phyloP scores from a whole-genome alignment of 208 protist species.

The Acanthamoeba culbertsoni region DNA sequence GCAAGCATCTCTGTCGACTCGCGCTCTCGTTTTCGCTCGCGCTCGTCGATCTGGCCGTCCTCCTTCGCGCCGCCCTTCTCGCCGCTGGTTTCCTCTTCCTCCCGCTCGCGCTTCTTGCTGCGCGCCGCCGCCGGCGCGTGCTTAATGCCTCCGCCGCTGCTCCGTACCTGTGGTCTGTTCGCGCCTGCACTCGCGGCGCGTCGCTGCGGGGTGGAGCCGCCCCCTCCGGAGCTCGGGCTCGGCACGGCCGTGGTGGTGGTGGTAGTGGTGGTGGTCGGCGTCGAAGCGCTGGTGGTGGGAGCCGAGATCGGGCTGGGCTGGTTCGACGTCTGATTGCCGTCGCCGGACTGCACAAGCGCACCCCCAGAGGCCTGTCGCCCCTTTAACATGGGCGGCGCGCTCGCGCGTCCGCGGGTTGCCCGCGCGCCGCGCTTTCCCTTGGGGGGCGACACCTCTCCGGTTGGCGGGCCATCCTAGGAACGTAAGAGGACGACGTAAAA shows the following conservation, averaged over 20 bases:
- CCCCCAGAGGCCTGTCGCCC: not conserved
- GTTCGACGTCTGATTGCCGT: not conserved
- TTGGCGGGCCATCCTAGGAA: not conserved
- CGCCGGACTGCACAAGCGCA: too few relatives aligned
- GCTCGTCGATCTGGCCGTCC: too few relatives aligned
- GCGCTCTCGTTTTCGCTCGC: too few relatives aligned
- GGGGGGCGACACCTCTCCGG: not conserved
- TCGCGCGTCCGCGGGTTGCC: too few relatives aligned
- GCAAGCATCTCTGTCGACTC: too few relatives aligned
- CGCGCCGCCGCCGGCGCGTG: not conserved
- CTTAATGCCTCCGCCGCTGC: not conserved
- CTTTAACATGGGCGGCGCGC: not conserved
- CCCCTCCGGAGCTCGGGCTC: not conserved
- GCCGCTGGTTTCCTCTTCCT: too few relatives aligned
- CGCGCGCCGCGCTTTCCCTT: not conserved
- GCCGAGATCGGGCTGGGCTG: not conserved
- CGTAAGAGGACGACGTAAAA: not conserved
- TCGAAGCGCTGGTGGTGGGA: not conserved
- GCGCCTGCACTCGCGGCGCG: not conserved
- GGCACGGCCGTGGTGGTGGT: not conserved
- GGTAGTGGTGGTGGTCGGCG: too few relatives aligned
- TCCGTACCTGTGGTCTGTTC: not conserved
- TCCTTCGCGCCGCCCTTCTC: too few relatives aligned
- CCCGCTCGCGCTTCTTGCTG: not conserved
- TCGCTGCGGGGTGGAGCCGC: too few relatives aligned